Percentiles rank a stretch among this genome's conserved stretches.
Conservation (phyloP, 2,329 filamentous ascomycete species). For the Stemphylium lycopersici region DNA sequence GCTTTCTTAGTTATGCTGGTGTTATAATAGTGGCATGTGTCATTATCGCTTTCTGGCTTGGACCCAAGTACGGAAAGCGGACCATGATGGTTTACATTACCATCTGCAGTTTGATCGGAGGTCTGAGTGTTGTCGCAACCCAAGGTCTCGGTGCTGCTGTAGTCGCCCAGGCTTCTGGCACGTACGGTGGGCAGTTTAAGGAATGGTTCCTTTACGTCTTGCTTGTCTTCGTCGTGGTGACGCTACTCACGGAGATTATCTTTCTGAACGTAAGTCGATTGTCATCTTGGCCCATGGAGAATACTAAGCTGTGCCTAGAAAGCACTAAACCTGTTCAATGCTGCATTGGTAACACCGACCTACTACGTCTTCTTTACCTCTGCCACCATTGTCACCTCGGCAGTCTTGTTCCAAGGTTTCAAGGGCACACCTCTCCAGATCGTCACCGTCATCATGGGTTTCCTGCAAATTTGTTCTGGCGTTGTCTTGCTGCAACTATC, state of each 20-base stretch:
- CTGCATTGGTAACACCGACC: conserved; percentile 93
- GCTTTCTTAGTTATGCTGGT: conserved; percentile 84
- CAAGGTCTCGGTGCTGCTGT: conserved; percentile 93
- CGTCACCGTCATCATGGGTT: conserved; percentile 88
- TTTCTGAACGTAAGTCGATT: conserved; percentile 81
- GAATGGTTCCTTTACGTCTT: conserved; percentile 96
- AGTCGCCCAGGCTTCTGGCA: conserved; percentile 80
- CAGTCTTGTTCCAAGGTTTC: conserved; percentile 91
- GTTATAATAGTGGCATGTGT: conserved; percentile 76
- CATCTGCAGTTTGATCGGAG: conserved; percentile 94
- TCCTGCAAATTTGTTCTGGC: conserved; percentile 90
- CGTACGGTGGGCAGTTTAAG: conserved; percentile 78
- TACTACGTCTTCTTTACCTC: conserved; percentile 99
- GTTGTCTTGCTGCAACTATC: conserved; percentile 95
- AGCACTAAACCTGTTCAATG: conserved; percentile 97
- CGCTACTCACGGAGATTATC: conserved; percentile 90
- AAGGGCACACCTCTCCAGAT: conserved; percentile 83
- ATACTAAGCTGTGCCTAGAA: conserved; percentile 65
- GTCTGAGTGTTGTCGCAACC: conserved; percentile 91
- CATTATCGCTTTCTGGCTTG: conserved; percentile 79
- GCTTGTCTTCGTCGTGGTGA: conserved; percentile 87
- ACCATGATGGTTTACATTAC: conserved; percentile 97
- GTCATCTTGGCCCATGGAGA: conserved; percentile 1
- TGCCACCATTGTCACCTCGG: conserved; percentile 91
- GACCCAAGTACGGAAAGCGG: conserved; percentile 89